Percentiles rank a stretch among this genome's conserved stretches.
Evolutionary conservation across 2,329 filamentous ascomycete species (phyloP).

Genomic region (Aureobasidium subglaciale): DNA sequence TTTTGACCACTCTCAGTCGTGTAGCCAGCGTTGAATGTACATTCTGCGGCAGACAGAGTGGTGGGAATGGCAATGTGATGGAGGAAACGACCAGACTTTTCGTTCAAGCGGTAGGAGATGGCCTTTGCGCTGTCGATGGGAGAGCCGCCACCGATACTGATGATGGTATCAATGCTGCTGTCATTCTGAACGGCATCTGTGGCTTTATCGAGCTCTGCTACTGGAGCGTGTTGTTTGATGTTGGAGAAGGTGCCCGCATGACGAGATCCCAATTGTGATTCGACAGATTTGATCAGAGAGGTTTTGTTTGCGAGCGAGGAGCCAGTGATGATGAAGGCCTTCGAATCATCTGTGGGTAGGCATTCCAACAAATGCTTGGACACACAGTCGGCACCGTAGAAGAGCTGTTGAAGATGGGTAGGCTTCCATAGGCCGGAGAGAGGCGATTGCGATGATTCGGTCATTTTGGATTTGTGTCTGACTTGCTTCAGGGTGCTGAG

Average conservation of each 20-base stretch:
- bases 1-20: slow-evolving; percentile 45
- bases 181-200: slow-evolving; percentile 41
- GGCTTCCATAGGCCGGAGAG: slow-evolving; percentile 46
- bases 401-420: slow-evolving; percentile 42
- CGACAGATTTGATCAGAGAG: slow-evolving; percentile 44
- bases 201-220: slow-evolving; percentile 48
- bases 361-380: slow-evolving; percentile 39
- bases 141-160: slow-evolving; percentile 48
- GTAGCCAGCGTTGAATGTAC: slow-evolving; percentile 46
- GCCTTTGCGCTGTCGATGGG: slow-evolving; percentile 49
- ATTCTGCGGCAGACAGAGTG: slow-evolving; percentile 48
- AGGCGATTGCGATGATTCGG: slow-evolving; percentile 37
- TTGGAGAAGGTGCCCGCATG: slow-evolving; percentile 50
- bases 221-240: slow-evolving; percentile 50
- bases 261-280: slow-evolving; percentile 38
- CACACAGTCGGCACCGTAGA: slow-evolving; percentile 45
- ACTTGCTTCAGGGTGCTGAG: slow-evolving; percentile 5
- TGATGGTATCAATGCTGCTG: slow-evolving; percentile 45
- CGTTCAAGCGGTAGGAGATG: slow-evolving; percentile 38
- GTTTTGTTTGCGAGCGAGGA: slow-evolving; percentile 49
- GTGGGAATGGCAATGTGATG: slow-evolving; percentile 44
- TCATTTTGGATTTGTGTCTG: slow-evolving; percentile 33
- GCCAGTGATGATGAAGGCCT: slow-evolving; percentile 53
- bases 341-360: slow-evolving; percentile 39
- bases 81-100: slow-evolving; percentile 33